phyloP scores from a whole-genome alignment of 2,329 filamentous ascomycete species.

The Cladosporium colombiae region DNA sequence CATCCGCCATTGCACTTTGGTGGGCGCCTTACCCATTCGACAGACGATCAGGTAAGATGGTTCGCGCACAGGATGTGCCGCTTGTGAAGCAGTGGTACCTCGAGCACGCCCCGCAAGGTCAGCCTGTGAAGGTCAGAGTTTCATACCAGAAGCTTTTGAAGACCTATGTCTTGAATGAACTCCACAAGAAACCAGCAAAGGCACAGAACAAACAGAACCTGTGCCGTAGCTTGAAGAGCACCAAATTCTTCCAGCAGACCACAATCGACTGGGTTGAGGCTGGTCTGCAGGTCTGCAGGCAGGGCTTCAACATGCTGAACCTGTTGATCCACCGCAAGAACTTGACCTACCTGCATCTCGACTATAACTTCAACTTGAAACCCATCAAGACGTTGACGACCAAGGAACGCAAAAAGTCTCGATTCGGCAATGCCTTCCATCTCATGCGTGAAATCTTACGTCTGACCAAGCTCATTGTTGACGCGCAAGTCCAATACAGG shows the following conservation, averaged over 20 bases:
- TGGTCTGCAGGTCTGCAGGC: conserved; percentile 93
- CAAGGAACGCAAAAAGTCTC: conserved; percentile 98
- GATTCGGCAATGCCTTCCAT: conserved; percentile 98
- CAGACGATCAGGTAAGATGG: conserved; percentile 90
- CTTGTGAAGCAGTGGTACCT: conserved; percentile 98
- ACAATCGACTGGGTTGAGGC: conserved; percentile 99
- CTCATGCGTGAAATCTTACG: conserved; percentile 97
- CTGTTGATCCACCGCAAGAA: conserved; percentile 98
- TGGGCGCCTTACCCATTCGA: conserved; percentile 98
- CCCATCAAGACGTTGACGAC: conserved; percentile 98
- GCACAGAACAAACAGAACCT: conserved; percentile 93
- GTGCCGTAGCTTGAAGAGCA: conserved; percentile 85
- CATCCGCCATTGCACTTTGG: conserved; percentile 90
- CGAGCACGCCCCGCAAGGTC: conserved; percentile 86
- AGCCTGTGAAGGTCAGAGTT: conserved; percentile 94
- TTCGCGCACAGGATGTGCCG: conserved; percentile 93
- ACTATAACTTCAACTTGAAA: conserved; percentile 99
- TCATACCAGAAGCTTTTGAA: conserved; percentile 98
- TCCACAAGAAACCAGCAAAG: conserved; percentile 95
- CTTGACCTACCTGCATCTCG: conserved; percentile 93
- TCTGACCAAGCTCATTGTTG: conserved; percentile 94
- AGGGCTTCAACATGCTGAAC: conserved; percentile 99
- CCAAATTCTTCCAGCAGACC: conserved; percentile 99
- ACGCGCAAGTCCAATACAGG: conserved; percentile 96
- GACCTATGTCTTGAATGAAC: conserved; percentile 91